Conservation (phyloP, 768 basidiomycete species). For the Leccinum disarticulatum region DNA sequence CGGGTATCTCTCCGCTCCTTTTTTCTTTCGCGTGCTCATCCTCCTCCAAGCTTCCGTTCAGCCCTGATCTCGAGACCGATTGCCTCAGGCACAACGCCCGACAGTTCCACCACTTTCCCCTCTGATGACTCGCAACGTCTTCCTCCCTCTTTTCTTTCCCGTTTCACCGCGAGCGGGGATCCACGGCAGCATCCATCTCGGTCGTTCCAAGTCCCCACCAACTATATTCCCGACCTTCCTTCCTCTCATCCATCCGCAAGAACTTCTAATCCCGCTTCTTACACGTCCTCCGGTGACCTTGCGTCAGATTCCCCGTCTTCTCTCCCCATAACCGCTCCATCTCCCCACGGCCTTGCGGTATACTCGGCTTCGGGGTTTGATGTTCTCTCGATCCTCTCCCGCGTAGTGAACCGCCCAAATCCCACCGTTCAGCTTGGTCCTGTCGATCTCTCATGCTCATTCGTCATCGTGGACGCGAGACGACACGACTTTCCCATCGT, state of each 20-base stretch:
- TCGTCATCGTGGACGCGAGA: constrained; percentile 84
- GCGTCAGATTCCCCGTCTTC: not conserved
- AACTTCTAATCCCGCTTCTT: constrained; percentile 9
- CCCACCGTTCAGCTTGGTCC: constrained; percentile 82
- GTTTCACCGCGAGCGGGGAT: constrained; percentile 3
- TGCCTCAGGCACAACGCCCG: not conserved
- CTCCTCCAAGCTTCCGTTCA: constrained; percentile 23
- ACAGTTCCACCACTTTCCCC: not conserved
- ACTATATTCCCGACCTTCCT: constrained; percentile 8
- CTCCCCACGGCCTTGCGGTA: constrained; percentile 49
- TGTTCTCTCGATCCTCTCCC: constrained; percentile 74
- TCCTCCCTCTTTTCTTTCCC: not conserved
- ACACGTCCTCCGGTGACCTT: constrained; percentile 3
- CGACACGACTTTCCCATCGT: constrained; percentile 84
- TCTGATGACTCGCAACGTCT: constrained; percentile 4
- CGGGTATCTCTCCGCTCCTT: not conserved
- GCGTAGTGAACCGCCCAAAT: constrained; percentile 71
- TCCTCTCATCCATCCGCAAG: not conserved
- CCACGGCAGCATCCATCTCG: constrained; percentile 2
- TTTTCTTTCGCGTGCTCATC: constrained; percentile 12
- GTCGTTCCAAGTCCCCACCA: constrained; percentile 4
- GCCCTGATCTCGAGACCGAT: constrained; percentile 19
- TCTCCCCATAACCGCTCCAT: constrained; percentile 26
- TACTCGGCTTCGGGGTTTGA: constrained; percentile 95
- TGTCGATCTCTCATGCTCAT: constrained; percentile 90